Evolutionary conservation across 306 rosid genomes (phyloP), one percentile per base, ranked within the genome.

Genomic region (Quercus aquifolioides): DNA sequence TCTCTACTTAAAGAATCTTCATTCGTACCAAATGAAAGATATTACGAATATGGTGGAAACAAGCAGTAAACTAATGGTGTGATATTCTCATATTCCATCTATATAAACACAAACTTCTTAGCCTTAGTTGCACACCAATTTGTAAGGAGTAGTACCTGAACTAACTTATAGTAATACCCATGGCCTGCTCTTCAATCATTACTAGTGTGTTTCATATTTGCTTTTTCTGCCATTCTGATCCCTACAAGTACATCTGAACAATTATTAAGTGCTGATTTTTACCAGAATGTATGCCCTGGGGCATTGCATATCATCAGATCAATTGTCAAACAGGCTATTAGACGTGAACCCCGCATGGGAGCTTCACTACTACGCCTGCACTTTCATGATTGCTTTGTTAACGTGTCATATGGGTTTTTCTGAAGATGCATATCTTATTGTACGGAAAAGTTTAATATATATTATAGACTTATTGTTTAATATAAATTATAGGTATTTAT

Each of bases 311-410:
- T 25, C 46, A 79, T 86, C 49, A 69, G 30, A 56, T 20, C 43
- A 10, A 30, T 86, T 15, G 82, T 86, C 83, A 4, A 38, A 10
- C 28, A 14, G 21, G 89, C 84, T 57, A 86, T 86, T 23, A 3
- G 0, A n/a, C 80, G 69, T 19, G 84, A 86, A 65, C 60, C 8
- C 5, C 89, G 84, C 51, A 73, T 69, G 14, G 89, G 86, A 31
- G 89, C 86, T 2, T 87, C 86, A 11, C 81, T 87, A 14, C 80
- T 87, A 14, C 90, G 84, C 35, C 35, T 87, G 77, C 88, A 87
- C 63, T 87, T 87, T 73, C 88, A 87, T 33, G 90, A 84, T 46
- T 87, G 90, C 77, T 87, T 87, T 64, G 90, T 87, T 23, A 81
- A 87, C 26, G 90, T 76, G 3, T 21, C 5, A 13, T 35, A 13